Base-by-base conservation (phyloP, 2,329 filamentous ascomycete genomes). In the Aureobasidium musti region DNA sequence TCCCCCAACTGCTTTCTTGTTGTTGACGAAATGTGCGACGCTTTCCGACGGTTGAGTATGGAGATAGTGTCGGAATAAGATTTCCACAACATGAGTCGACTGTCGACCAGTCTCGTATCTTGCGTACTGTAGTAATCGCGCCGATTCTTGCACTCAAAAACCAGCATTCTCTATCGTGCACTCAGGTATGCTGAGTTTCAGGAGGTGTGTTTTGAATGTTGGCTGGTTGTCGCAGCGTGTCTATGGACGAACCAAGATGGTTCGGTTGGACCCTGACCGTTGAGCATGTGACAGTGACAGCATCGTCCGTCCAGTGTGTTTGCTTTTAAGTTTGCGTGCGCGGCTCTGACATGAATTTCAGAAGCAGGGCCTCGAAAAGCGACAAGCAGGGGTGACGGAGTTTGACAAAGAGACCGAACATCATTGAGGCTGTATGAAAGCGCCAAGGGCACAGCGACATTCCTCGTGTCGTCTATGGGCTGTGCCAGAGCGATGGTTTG, bases 281-380 rank as follows among this genome's bases (percentile, higher is more conserved):
- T 50, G 43, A 61, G 30, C 60, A 63, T 63, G 60, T 63, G 60
- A 63, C 60, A 52, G 49, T 52, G 49, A 52, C 49, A 63, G 47
- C 35, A 41, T 49, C 28, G 23, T 14, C 30, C 41, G 19, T 8
- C 21, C 47, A 19, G 59, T 19, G 57, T 21, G n/a, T 50, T 30
- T 63, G 43, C 59, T 52, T 63, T 63, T 52, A 30, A 33, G 39
- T 61, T 30, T 33, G 11, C n/a, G 39, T n/a, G 39, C 19, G 39
- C 19, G 52, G 28, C 52, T 54, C 10, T 54, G 21, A 52, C 26
- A 52, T 30, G 49, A 52, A 19, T n/a, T 28, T 2, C 21, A 3
- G 26, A 17, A n/a, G 14, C 26, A 33, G 26, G 17, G 26, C 26
- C 26, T 52, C 49, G 37, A 14, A 39, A 28, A 21, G 4, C 11